Base-by-base conservation (phyloP, 2,329 filamentous ascomycete species). In the Cladosporium sp. region DNA sequence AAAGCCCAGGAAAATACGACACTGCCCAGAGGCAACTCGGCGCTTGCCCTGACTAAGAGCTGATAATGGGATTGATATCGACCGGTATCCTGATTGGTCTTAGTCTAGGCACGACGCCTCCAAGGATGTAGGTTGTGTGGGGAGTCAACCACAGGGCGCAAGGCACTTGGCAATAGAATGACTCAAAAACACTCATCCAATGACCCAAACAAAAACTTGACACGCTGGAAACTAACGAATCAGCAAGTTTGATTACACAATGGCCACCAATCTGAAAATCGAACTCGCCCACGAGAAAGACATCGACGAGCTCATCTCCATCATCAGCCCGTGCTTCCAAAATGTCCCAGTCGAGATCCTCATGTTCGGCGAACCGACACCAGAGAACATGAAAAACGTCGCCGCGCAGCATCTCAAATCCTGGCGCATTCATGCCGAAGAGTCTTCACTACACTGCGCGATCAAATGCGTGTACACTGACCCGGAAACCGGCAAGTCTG, bases 381-480 rank as follows among this genome's bases (percentile, higher is more conserved):
- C 67, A 8, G 59, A 67, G 30, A 65, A 66, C 18, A 62, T 66
- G 41, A 38, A 64, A 34, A 68, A 68, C 24, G 60, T 65, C 24
- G 65, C 59, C 14, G 38, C 65, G 47, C 69, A 70, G n/a, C 72
- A 73, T 54, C 44, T 71, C 8, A 60, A 61, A 10, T 68, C 72
- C 34, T 70, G 68, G 68, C 70, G 65, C 8, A 66, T 71, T 30
- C 71, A 74, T 18, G 65, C 65, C 11, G 21, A 62, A 21, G 30
- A 65, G n/a, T 70, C 52, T 14, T 41, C 54, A 0, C 12, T 59
- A 3, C 68, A 70, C 1, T 60, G 63, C 52, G 68, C 65, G 10
- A 68, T 72, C 67, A 72, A 72, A 34, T 71, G 71, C 67, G 36
- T 72, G 7, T 67, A 71, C 52, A 69, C 59, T 32, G 66, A 73